These are phyloP conservation scores for Rhodotorula graminis DNA, from an alignment of 768 basidiomycete genomes.

Conservation along the genomic window DNA sequence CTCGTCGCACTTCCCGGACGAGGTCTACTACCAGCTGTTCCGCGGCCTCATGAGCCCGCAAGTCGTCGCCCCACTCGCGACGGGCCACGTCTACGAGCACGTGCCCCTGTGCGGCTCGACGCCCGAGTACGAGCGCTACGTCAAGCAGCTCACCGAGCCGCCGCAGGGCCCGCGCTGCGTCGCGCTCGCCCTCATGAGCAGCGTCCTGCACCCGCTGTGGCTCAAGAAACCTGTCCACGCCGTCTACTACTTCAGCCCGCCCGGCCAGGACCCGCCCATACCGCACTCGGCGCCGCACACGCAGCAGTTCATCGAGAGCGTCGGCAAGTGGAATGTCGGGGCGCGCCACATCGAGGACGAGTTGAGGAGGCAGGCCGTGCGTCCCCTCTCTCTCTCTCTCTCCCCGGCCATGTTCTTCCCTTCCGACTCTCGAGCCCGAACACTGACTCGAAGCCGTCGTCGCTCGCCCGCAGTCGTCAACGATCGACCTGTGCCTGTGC, in stretches of 20 bases:
- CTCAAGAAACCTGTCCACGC: conserved; percentile 61
- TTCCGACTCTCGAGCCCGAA: conserved; percentile 6
- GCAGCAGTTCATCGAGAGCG: conserved; percentile 77
- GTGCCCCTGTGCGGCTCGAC: conserved; percentile 91
- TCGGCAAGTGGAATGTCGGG: conserved; percentile 82
- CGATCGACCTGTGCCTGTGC: conserved; percentile 92
- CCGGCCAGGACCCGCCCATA: conserved; percentile 50
- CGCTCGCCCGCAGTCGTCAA: conserved; percentile 66
- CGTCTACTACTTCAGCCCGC: conserved; percentile 48
- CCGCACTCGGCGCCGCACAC: conserved; percentile 72
- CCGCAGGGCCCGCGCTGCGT: conserved; percentile 89
- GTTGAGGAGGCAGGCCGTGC: conserved; percentile 88
- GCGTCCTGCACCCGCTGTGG: conserved; percentile 77
- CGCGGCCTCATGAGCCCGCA: conserved; percentile 84
- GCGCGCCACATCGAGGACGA: conserved; percentile 86
- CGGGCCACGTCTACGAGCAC: conserved; percentile 74
- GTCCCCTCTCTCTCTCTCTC: conserved; percentile 44
- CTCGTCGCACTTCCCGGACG: conserved; percentile 87
- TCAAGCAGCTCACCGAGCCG: conserved; percentile 92
- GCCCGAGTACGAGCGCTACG: conserved; percentile 85
- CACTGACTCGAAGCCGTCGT: not conserved
- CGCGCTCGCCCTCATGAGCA: conserved; percentile 77
- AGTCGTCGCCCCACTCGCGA: conserved; percentile 89
- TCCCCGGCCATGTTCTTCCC: not conserved
- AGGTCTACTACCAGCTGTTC: conserved; percentile 92